Base-by-base conservation (phyloP, 2,329 filamentous ascomycete genomes). In the Aureobasidium lini region DNA sequence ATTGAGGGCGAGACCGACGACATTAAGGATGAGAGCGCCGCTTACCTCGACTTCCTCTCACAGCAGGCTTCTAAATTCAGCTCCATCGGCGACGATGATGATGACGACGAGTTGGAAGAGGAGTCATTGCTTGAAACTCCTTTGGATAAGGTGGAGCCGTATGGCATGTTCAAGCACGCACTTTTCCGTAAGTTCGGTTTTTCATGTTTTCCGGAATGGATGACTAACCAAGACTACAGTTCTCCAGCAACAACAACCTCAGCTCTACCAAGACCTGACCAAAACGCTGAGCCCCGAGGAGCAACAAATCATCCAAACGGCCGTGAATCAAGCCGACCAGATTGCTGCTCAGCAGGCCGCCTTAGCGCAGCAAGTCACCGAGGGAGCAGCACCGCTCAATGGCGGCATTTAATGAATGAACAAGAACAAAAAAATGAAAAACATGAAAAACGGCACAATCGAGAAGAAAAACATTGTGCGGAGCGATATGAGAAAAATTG, bases 21-120 rank as follows among this genome's bases (percentile, higher is more conserved):
- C 62, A 81, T 85, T 67, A 89, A 91, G 69, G 93, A 96, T 67
- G 93, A 97, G 75, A 94, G 90, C 72, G 88, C 89, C 28, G 90
- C 93, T 6, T 99, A 99, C 72, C 83, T 99, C 48, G 92, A 97
- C 66, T 99, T 99, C 78, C 76, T 99, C 31, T 95, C 93, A 67
- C 89, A 95, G 71, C 93, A 97, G 62, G 71, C 70, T 10, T 67
- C 65, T 63, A 71, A 69, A 61, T 69, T 73, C 71, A 70, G 73
- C 72, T 85, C 87, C 63, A 82, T 85, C 16, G 70, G 69, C 31
- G 81, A 87, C 16, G 81, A 83, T 15, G 84, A 87, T 50, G 90
- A 90, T 1, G 89, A 92, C 29, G 92, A 96, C 58, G 86, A 96
- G 47, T 84, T 95, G 16, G 93, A 97, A 72, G 94, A 97, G 68